These are phyloP conservation scores for Leishmania gerbilli DNA, from an alignment of 208 protist genomes.

Conservation along the genomic window DNA sequence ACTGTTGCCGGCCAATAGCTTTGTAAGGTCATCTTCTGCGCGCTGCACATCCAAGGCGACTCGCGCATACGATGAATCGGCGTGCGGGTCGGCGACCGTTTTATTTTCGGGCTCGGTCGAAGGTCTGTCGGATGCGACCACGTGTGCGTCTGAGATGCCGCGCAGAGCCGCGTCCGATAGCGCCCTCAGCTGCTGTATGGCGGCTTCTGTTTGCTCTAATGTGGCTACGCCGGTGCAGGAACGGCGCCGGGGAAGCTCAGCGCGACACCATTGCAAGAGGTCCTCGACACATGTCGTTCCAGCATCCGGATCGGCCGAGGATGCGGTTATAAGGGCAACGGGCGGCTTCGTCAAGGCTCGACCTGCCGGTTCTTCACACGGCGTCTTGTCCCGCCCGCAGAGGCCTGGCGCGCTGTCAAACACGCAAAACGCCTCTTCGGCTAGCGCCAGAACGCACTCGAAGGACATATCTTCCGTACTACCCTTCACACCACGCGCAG, in stretches of 20 bases:
- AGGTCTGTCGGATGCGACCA: neutral
- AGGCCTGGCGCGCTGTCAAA: neutral
- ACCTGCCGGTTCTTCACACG: neutral
- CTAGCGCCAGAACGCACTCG: neutral
- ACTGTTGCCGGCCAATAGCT: neutral
- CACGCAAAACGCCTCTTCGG: neutral
- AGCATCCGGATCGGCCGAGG: neutral
- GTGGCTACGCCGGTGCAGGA: neutral
- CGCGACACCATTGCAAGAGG: constrained; percentile 10
- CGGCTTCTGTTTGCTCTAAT: neutral
- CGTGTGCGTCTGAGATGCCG: neutral
- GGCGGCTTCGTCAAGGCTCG: neutral
- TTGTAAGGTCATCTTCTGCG: neutral
- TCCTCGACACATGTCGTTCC: neutral
- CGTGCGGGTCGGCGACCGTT: neutral
- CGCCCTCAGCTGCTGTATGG: neutral
- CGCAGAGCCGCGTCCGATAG: neutral
- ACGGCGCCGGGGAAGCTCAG: constrained; percentile 2
- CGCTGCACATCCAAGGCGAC: neutral
- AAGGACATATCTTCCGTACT: constrained; percentile 1
- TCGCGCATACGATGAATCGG: neutral
- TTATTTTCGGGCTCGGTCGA: neutral
- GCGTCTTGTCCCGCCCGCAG: neutral
- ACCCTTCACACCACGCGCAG: neutral
- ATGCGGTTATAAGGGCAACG: neutral